Evolutionary conservation across 1,284 basidiomycete species (phyloP).

Genomic region (Cutaneotrichosporon sp.): DNA sequence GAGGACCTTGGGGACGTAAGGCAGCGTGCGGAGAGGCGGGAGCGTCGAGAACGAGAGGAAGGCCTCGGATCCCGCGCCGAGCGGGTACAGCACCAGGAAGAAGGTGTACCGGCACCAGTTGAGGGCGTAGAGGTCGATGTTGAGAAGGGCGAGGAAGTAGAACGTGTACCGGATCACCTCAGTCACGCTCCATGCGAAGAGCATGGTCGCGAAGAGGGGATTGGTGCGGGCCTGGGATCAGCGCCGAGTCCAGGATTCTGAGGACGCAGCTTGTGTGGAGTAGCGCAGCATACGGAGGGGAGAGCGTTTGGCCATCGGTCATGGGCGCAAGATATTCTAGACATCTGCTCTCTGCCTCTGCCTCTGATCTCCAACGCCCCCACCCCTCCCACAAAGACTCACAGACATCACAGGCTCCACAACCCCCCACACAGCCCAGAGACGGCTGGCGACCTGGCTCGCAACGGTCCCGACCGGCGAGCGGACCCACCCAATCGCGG

Average conservation of each 20-base stretch:
- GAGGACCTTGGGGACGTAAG: conserved; percentile 29
- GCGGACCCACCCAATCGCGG: conserved; percentile 76
- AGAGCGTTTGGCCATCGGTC: neutral
- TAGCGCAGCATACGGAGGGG: neutral
- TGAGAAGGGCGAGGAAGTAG: conserved; percentile 73
- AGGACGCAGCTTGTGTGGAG: too few species aligned
- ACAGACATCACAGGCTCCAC: conserved; percentile 60
- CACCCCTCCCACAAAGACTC: conserved; percentile 13
- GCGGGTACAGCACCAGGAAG: conserved; percentile 88
- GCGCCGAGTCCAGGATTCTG: neutral
- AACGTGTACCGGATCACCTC: conserved; percentile 91
- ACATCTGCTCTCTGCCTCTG: too few species aligned
- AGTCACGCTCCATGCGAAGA: conserved; percentile 88
- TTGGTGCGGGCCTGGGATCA: conserved; percentile 63
- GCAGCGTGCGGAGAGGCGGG: conserved; percentile 57
- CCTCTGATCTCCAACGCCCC: neutral
- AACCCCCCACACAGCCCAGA: conserved; percentile 86
- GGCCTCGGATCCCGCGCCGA: conserved; percentile 88
- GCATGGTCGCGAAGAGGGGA: conserved; percentile 86
- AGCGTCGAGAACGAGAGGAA: conserved; percentile 78
- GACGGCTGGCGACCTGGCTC: conserved; percentile 81
- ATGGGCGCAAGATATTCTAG: too few species aligned
- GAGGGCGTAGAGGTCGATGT: conserved; percentile 50
- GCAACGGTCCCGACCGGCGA: conserved; percentile 76
- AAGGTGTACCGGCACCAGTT: conserved; percentile 71